phyloP scores from a whole-genome alignment of 179 eudicot species.

The Dionaea muscipula region DNA sequence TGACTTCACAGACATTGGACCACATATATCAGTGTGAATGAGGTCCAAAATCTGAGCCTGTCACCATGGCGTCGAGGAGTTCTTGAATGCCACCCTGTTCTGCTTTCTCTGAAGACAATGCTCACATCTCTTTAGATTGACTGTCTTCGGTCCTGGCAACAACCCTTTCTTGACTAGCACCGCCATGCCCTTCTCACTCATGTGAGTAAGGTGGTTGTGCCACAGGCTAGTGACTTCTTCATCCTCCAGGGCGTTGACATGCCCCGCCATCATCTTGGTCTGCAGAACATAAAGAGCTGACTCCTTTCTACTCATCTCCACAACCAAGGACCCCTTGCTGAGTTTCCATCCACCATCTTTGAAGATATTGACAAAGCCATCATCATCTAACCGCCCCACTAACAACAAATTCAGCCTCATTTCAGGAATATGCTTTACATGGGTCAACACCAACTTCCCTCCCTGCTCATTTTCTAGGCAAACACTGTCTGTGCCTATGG shows the following conservation, averaged over 20 bases:
- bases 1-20: too few relatives aligned
- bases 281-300: constrained; percentile 1
- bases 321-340: constrained; percentile 1
- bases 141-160: too few relatives aligned
- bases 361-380: background rate
- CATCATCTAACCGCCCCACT: background rate
- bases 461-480: background rate
- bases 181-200: background rate
- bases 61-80: too few relatives aligned
- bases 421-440: background rate
- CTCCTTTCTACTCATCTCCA: background rate
- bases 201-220: too few relatives aligned
- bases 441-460: background rate
- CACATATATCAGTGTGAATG: too few relatives aligned
- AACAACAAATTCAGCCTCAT: background rate
- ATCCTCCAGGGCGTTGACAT: background rate
- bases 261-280: background rate
- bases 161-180: too few relatives aligned
- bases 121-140: too few relatives aligned
- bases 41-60: too few relatives aligned
- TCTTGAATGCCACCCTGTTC: too few relatives aligned
- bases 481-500: background rate
- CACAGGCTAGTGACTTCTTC: too few relatives aligned
- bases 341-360: constrained; percentile 8
- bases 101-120: too few relatives aligned